phyloP scores from a whole-genome alignment of 495 filamentous ascomycete genomes.

The Penicillium chermesinum region DNA sequence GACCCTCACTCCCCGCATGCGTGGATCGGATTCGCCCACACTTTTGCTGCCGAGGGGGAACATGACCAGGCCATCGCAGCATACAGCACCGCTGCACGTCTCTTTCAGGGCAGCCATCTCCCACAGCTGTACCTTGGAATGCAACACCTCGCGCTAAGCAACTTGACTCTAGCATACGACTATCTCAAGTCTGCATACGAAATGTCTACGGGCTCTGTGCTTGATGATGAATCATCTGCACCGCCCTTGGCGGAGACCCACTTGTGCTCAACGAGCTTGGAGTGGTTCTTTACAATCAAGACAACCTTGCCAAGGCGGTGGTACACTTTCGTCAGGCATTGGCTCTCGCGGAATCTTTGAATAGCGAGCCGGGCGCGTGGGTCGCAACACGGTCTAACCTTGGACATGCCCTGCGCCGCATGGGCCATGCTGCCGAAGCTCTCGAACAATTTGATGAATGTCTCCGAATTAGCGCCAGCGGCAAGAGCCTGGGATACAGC shows the following conservation, averaged over 20 bases:
- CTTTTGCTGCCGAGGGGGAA: slow-evolving; percentile 99
- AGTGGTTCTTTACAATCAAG: slow-evolving; percentile 89
- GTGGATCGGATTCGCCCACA: slow-evolving; percentile 99
- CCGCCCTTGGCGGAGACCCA: slow-evolving; percentile 59
- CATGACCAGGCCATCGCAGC: slow-evolving; percentile 98
- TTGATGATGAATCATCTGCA: slow-evolving; percentile 41
- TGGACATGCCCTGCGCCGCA: slow-evolving; percentile 76
- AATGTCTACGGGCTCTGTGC: slow-evolving; percentile 54
- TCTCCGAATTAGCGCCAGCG: slow-evolving; percentile 66
- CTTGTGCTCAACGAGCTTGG: slow-evolving; percentile 93
- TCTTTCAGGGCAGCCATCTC: slow-evolving; percentile 96
- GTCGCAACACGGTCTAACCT: slow-evolving; percentile 83
- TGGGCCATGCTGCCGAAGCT: slow-evolving; percentile 63
- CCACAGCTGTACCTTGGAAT: slow-evolving; percentile 96
- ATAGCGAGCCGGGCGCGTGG: slow-evolving; percentile 78
- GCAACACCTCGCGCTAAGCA: slow-evolving; percentile 94
- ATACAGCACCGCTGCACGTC: slow-evolving; percentile 88
- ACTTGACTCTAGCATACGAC: slow-evolving; percentile 92
- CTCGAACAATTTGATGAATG: slow-evolving; percentile 78
- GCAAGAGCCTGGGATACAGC: slow-evolving; percentile 50
- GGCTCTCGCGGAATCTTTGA: slow-evolving; percentile 68
- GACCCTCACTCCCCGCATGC: slow-evolving; percentile 96
- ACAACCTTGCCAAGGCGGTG: slow-evolving; percentile 66
- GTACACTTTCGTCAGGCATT: slow-evolving; percentile 71
- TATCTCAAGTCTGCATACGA: slow-evolving; percentile 84